Evolutionary conservation across 2,329 filamentous ascomycete species (phyloP), one percentile per base, ranked within the genome.

Genomic region (Exophiala mesophila): DNA sequence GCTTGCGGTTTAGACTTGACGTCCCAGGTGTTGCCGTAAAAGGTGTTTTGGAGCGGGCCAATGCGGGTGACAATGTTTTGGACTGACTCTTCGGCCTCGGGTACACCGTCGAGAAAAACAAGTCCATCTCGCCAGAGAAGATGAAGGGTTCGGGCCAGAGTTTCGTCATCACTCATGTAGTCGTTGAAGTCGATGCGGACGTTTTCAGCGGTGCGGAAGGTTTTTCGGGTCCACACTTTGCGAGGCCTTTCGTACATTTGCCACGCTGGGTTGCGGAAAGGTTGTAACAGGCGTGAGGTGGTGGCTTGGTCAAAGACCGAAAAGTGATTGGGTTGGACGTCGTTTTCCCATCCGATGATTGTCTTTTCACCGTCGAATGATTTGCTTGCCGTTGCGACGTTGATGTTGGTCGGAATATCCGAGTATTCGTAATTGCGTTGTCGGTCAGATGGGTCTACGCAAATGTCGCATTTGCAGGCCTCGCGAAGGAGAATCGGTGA

Each of bases 1-100:
- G 89, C 87, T 41, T 86, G 63, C 1, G 84, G 82, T 39, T 94
- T 83, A 3, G 82, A 87, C 40, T 80, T 78, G 9, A 97, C 90
- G 63, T 96, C 85, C 80, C 89, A 97, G 0, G 88, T 94, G 54
- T 75, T 72, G 30, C 92, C 92, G 63, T 97, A 97, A 60, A 97
- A 92, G 5, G 89, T 92, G 55, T 88, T 81, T 57, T 88, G 84
- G 18, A 96, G 67, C 23, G 77, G 77, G 1, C 88, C 89, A 45
- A 97, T 85, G 38, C 81, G 77, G 3, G 72, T 70, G 2, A 81
- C 84, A 44, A 97, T 79, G 16, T 71, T 66, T 28, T 77, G 73
- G 3, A 96, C 83, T 3, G 80, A 74, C 1, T 72, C 64, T 47
- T 83, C 77, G 12, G 76, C 74, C 7, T 80, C 69, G 0, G 90